Evolutionary conservation across 2,329 filamentous ascomycete genomes (phyloP).

Genomic region (Penicillium corylophilum): DNA sequence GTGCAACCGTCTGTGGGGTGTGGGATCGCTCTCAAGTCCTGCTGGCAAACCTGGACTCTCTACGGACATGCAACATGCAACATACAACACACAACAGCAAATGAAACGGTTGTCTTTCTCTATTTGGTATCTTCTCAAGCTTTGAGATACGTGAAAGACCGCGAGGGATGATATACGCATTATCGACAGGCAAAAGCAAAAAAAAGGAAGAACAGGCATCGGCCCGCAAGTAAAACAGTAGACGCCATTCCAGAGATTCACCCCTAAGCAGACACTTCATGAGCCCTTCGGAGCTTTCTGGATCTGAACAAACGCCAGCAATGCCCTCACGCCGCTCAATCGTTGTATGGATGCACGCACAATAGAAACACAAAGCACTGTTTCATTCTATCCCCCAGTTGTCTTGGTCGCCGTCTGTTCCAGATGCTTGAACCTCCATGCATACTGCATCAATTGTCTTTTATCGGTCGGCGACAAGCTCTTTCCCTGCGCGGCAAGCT

Average conservation of each 20-base stretch:
- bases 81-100: background rate
- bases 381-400: slow-evolving; percentile 13
- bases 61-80: background rate
- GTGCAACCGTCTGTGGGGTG: slow-evolving; percentile 14
- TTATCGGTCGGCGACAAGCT: slow-evolving; percentile 30
- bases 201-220: background rate
- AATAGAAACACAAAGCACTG: slow-evolving; percentile 4
- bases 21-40: slow-evolving; percentile 5
- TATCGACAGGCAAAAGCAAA: background rate
- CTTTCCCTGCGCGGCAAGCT: slow-evolving; percentile 33
- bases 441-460: slow-evolving; percentile 35
- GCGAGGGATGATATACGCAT: background rate
- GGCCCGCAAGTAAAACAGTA: background rate
- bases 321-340: slow-evolving; percentile 18
- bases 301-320: slow-evolving; percentile 29
- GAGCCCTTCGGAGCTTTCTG: slow-evolving; percentile 4
- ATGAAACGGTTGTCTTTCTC: background rate
- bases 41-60: background rate
- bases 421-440: slow-evolving; percentile 35
- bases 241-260: background rate
- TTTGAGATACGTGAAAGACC: background rate
- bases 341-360: background rate
- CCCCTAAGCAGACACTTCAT: background rate
- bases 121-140: background rate
- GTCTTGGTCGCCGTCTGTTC: slow-evolving; percentile 33